Conservation (phyloP, 768 basidiomycete species). For the Podaxis sp. region DNA sequence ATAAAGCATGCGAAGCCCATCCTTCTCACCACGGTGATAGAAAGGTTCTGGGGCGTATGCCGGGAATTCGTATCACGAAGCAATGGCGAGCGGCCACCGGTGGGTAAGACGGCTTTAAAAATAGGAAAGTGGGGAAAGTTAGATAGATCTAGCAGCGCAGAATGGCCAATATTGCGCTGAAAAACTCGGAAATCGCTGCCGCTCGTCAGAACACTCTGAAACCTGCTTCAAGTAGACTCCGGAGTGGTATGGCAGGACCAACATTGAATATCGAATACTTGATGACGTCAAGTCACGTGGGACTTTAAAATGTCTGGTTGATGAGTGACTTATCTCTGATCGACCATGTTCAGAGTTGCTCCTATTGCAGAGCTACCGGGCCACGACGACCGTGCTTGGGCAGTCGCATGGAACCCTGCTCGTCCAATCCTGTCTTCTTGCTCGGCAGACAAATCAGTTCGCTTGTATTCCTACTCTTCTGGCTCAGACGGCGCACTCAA, state of each 20-base stretch:
- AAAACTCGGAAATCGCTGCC: no score
- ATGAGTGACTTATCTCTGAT: not conserved
- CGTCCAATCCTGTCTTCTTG: conserved; percentile 87
- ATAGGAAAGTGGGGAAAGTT: no score
- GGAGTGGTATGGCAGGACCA: no score
- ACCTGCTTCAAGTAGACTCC: no score
- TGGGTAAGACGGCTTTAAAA: no score
- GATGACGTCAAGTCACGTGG: not conserved
- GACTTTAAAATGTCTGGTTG: not conserved
- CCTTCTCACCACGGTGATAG: no score
- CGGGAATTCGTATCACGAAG: not conserved
- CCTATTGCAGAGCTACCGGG: conserved; percentile 33
- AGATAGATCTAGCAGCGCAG: no score
- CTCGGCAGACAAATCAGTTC: conserved; percentile 90
- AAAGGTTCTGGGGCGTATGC: not conserved
- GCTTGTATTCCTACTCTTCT: conserved; percentile 70
- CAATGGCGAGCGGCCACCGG: not conserved
- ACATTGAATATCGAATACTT: not conserved
- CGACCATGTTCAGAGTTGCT: conserved; percentile 6
- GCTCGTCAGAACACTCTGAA: no score
- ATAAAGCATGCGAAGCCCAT: no score
- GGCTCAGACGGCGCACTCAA: conserved; percentile 18
- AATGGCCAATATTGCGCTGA: no score
- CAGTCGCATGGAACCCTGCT: conserved; percentile 83
- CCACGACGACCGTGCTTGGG: conserved; percentile 86